Percentiles rank a stretch among this genome's conserved stretches.
These are phyloP conservation scores for Isabelozyma heimii DNA, from an alignment of 805 yeast genomes.

Conservation along the genomic window DNA sequence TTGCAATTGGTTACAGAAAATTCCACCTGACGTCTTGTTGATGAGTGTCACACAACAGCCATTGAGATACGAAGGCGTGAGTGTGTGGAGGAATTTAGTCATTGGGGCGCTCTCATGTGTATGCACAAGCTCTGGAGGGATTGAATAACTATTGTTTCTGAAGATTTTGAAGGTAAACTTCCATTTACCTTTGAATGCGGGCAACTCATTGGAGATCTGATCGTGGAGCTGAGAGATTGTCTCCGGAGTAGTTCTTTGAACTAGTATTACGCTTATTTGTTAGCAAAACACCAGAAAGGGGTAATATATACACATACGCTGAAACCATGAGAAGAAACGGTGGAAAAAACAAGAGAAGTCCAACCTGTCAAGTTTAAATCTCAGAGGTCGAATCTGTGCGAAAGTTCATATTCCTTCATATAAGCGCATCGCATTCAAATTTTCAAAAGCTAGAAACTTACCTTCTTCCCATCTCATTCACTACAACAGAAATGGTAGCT, in stretches of 20 bases:
- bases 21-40: slow-evolving; percentile 38
- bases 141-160: slow-evolving; percentile 56
- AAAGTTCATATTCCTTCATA: not conserved
- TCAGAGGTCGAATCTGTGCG: not conserved
- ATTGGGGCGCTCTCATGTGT: slow-evolving; percentile 30
- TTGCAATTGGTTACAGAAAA: slow-evolving; percentile 30
- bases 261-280: slow-evolving; percentile 33
- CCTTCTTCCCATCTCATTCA: not conserved
- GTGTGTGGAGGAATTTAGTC: slow-evolving; percentile 47
- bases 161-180: slow-evolving; percentile 64
- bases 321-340: slow-evolving; percentile 25
- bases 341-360: not conserved
- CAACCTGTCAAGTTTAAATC: not conserved
- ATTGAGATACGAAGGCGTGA: slow-evolving; percentile 48
- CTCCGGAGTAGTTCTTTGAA: slow-evolving; percentile 48
- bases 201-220: slow-evolving; percentile 63
- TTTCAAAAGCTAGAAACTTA: not conserved
- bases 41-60: slow-evolving; percentile 49
- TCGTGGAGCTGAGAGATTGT: slow-evolving; percentile 71
- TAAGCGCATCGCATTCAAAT: not conserved
- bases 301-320: slow-evolving; percentile 26
- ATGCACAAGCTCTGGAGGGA: slow-evolving; percentile 35
- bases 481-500: not conserved
- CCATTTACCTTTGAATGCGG: slow-evolving; percentile 64
- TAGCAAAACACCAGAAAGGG: slow-evolving; percentile 8